Percentiles rank a stretch among this genome's conserved stretches.
These are phyloP conservation scores for Pistacia atlantica DNA, from an alignment of 345 rosid species.

Conservation along the genomic window DNA sequence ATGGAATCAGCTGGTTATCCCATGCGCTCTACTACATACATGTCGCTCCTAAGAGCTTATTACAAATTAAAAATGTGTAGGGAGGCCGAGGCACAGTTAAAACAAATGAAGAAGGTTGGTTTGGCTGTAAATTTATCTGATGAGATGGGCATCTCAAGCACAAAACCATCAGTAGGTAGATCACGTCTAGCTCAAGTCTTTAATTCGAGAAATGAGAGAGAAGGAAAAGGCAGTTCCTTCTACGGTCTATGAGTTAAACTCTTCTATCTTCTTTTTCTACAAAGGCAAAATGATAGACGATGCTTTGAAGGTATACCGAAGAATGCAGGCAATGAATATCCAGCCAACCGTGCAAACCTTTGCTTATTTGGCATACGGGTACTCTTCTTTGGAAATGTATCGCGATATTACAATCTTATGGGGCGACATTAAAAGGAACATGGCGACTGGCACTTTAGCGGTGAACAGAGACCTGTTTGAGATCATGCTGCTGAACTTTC, in stretches of 20 bases:
- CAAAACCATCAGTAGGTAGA: no score
- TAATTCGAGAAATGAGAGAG: slow-evolving; percentile 47
- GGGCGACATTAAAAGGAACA: slow-evolving; percentile 82
- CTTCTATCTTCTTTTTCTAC: slow-evolving; percentile 82
- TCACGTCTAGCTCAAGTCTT: slow-evolving; percentile 35
- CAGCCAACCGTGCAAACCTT: slow-evolving; percentile 62
- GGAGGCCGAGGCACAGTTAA: no score
- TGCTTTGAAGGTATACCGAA: slow-evolving; percentile 55
- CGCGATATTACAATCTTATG: slow-evolving; percentile 72
- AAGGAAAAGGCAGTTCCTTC: slow-evolving; percentile 36
- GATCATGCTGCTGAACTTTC: slow-evolving; percentile 61
- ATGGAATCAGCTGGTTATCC: no score
- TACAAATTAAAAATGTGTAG: no score
- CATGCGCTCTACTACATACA: no score
- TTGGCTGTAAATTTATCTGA: no score
- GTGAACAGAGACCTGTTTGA: slow-evolving; percentile 68
- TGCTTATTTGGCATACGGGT: slow-evolving; percentile 49
- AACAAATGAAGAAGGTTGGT: no score
- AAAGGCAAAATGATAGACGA: slow-evolving; percentile 82
- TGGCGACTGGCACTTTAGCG: slow-evolving; percentile 34
- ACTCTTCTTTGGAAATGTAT: slow-evolving; percentile 64
- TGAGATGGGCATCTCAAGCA: no score
- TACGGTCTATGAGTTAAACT: slow-evolving; percentile 52
- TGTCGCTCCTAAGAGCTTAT: no score
- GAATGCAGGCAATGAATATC: slow-evolving; percentile 54